phyloP scores from a whole-genome alignment of 306 rosid species.

The Amphicarpaea edgeworthii region DNA sequence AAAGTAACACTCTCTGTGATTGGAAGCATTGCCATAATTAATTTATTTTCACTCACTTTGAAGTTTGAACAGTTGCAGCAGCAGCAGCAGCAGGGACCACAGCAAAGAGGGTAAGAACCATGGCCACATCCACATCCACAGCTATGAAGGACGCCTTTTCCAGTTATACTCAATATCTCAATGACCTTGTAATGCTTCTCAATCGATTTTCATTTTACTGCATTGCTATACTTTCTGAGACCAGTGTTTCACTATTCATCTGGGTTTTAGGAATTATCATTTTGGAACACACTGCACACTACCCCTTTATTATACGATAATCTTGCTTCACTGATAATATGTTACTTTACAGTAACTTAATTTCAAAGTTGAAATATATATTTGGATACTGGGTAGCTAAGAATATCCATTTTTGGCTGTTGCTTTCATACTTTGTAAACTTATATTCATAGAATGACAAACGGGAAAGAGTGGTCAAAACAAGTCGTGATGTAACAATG shows the following conservation, averaged over 20 bases:
- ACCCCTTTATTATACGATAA: neutral
- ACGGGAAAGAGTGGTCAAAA: conserved; percentile 92
- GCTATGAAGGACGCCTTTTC: conserved; percentile 74
- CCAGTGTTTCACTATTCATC: neutral
- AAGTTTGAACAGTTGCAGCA: conserved; percentile 59
- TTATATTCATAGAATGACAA: conserved; percentile 76
- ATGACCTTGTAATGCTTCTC: conserved; percentile 65
- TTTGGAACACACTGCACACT: conserved; percentile 3
- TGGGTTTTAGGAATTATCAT: neutral
- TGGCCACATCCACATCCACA: conserved; percentile 47
- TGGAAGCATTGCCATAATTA: neutral
- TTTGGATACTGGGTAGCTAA: conserved; percentile 9
- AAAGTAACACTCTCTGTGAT: conserved; percentile 38
- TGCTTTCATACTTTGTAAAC: conserved; percentile 34
- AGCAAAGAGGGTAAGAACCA: conserved; percentile 65
- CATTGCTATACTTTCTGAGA: neutral
- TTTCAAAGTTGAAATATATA: conserved; percentile 19
- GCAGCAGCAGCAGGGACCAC: conserved; percentile 63
- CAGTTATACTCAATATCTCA: conserved; percentile 73
- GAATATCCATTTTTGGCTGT: conserved; percentile 29
- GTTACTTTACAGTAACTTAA: neutral
- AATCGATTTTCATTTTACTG: neutral
- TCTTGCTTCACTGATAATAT: neutral
- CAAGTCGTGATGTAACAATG: conserved; percentile 91
- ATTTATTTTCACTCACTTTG: neutral